These are phyloP conservation scores for Hymenotorrendiella dingleyae DNA, from an alignment of 2,329 filamentous ascomycete genomes.

Conservation along the genomic window DNA sequence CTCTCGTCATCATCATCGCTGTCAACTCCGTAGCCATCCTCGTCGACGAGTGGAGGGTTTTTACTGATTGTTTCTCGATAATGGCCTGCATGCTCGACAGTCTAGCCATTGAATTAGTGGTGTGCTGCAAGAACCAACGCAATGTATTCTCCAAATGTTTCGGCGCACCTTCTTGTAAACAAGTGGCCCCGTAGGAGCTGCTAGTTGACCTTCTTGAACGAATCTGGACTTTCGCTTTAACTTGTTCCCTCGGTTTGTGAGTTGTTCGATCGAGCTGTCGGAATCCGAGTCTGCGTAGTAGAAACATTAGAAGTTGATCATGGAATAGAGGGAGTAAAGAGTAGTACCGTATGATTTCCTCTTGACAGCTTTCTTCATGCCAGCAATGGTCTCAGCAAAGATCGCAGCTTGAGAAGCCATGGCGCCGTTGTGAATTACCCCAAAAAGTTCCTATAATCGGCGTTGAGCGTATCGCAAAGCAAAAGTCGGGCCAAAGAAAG, in stretches of 20 bases:
- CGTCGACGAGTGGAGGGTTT: conserved; percentile 67
- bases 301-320: conserved; percentile 14
- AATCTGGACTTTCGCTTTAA: conserved; percentile 70
- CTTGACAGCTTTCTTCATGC: conserved; percentile 63
- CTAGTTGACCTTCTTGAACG: conserved; percentile 63
- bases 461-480: too few species aligned
- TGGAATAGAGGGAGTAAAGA: conserved; percentile 16
- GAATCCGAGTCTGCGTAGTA: conserved; percentile 66
- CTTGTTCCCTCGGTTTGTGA: conserved; percentile 73
- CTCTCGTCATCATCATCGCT: conserved; percentile 64
- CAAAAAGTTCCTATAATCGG: too few species aligned
- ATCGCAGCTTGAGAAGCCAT: conserved; percentile 56
- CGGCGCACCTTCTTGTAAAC: conserved; percentile 63
- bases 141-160: neutral
- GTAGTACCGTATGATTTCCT: conserved; percentile 55
- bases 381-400: conserved; percentile 60
- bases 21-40: conserved; percentile 72
- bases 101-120: conserved; percentile 38
- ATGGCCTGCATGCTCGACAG: conserved; percentile 68
- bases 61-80: conserved; percentile 66
- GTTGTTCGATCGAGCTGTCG: conserved; percentile 63
- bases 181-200: conserved; percentile 58
- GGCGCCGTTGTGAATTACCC: too few species aligned
- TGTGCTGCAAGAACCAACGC: too few species aligned
- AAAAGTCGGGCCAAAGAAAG: too few species aligned